Conservation (phyloP, 495 filamentous ascomycete species). For the Barbatosphaeria neglecta region DNA sequence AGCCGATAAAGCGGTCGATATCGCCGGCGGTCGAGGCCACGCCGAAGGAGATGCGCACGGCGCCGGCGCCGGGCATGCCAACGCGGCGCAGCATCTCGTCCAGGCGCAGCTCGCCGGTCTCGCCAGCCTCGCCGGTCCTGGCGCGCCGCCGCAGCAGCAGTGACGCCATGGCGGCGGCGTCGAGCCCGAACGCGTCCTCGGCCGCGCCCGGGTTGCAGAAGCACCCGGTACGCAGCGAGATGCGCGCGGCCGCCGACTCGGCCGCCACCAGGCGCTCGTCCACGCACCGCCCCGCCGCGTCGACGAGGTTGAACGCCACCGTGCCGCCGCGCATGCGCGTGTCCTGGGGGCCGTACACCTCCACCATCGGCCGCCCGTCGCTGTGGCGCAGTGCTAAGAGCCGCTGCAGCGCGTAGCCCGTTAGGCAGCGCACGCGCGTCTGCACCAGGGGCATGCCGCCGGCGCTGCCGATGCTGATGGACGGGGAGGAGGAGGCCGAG, state of each 20-base stretch:
- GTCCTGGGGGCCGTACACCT: conserved; percentile 41
- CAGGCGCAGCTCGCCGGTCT: conserved; percentile 1
- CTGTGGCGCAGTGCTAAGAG: conserved; percentile 33
- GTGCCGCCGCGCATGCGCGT: conserved; percentile 27
- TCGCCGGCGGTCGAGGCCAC: conserved; percentile 15
- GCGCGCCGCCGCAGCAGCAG: not conserved
- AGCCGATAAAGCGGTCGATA: conserved; percentile 18
- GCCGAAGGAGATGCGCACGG: conserved; percentile 20
- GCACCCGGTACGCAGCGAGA: conserved; percentile 47
- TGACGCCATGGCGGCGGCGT: not conserved
- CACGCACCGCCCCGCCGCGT: conserved; percentile 29
- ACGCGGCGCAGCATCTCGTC: conserved; percentile 8
- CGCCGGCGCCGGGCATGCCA: conserved; percentile 12
- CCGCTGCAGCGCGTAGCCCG: conserved; percentile 33
- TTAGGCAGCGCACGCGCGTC: conserved; percentile 24
- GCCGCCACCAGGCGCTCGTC: conserved; percentile 42
- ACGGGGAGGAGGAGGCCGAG: no score
- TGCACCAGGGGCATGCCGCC: conserved; percentile 7
- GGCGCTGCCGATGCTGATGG: not conserved
- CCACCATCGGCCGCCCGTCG: conserved; percentile 34
- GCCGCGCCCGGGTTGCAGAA: conserved; percentile 51
- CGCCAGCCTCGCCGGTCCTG: not conserved
- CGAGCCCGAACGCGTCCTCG: conserved; percentile 13
- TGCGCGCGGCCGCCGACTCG: conserved; percentile 24
- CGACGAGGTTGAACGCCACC: conserved; percentile 27